phyloP scores from a whole-genome alignment of 2,329 filamentous ascomycete genomes.

The Cladosporium halotolerans region DNA sequence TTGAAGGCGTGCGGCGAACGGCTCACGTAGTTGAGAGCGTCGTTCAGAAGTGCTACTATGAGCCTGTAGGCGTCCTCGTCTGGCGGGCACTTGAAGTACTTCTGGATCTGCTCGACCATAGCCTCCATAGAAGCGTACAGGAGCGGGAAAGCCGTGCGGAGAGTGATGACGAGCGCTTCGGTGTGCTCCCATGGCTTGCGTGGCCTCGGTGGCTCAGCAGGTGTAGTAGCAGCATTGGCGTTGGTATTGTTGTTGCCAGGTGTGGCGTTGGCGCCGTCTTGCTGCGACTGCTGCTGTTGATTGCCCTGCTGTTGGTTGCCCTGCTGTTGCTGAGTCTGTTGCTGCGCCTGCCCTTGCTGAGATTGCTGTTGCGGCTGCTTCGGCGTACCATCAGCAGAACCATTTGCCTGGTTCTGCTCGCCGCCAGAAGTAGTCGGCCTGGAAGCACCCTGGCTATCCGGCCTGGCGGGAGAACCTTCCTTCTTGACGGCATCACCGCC shows the following conservation, averaged over 20 bases:
- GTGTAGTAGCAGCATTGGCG: background rate
- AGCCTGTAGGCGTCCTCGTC: constrained; percentile 96
- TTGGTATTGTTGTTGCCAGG: background rate
- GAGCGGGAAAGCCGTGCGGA: constrained; percentile 95
- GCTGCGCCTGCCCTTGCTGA: no score
- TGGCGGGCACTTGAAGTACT: constrained; percentile 97
- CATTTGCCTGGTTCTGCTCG: constrained; percentile 15
- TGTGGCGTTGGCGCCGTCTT: constrained; percentile 19
- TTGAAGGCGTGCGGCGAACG: constrained; percentile 81
- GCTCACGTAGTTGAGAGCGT: constrained; percentile 86
- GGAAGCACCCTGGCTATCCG: constrained; percentile 26
- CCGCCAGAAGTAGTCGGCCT: constrained; percentile 33
- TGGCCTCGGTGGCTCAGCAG: constrained; percentile 38
- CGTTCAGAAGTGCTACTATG: constrained; percentile 95
- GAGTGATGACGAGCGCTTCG: constrained; percentile 87
- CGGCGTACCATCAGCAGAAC: constrained; percentile 23
- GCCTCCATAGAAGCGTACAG: constrained; percentile 97
- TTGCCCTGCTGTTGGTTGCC: constrained; percentile 7
- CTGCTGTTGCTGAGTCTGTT: no score
- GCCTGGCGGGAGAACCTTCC: constrained; percentile 28
- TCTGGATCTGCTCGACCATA: constrained; percentile 98
- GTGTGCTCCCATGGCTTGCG: constrained; percentile 94
- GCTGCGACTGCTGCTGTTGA: constrained; percentile 21
- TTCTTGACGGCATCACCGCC: constrained; percentile 38
- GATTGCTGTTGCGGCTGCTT: constrained; percentile 31